phyloP scores from a whole-genome alignment of 1,284 basidiomycete species.

The Austroboletus niveus region DNA sequence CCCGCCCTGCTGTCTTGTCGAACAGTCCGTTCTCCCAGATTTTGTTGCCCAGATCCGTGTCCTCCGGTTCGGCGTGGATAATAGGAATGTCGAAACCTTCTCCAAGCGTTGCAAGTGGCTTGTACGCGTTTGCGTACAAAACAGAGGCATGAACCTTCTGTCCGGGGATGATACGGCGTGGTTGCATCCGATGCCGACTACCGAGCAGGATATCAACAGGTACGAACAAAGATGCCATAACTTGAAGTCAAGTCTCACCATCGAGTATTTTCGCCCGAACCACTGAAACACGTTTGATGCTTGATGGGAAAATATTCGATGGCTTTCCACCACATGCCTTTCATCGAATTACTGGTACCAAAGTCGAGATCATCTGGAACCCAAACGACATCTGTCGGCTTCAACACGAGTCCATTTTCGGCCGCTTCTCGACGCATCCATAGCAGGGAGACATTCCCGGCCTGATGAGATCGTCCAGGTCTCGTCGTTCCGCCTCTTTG shows the following conservation, averaged over 20 bases:
- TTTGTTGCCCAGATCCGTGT: not conserved
- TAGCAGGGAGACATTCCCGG: constrained; percentile 17
- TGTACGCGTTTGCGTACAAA: constrained; percentile 26
- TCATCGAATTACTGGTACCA: constrained; percentile 20
- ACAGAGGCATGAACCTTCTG: constrained; percentile 32
- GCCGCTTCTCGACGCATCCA: constrained; percentile 24
- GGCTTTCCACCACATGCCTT: constrained; percentile 15
- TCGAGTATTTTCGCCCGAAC: constrained; percentile 6
- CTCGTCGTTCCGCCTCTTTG: constrained; percentile 21
- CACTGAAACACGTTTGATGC: constrained; percentile 15
- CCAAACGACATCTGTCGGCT: constrained; percentile 15
- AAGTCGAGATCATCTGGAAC: constrained; percentile 13
- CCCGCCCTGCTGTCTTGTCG: constrained; percentile 19
- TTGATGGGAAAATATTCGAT: constrained; percentile 22
- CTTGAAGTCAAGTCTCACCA: not conserved
- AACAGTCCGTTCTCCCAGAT: constrained; percentile 30
- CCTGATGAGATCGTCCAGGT: constrained; percentile 9
- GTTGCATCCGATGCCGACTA: constrained; percentile 20
- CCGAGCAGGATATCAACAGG: not conserved
- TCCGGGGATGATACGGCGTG: constrained; percentile 31
- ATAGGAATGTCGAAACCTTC: constrained; percentile 27
- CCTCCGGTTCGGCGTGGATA: constrained; percentile 5
- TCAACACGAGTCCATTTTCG: constrained; percentile 8
- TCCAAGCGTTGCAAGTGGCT: constrained; percentile 24
- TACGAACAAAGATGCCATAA: not conserved